phyloP scores from a whole-genome alignment of 345 rosid species.

The Excoecaria cochinchinensis region DNA sequence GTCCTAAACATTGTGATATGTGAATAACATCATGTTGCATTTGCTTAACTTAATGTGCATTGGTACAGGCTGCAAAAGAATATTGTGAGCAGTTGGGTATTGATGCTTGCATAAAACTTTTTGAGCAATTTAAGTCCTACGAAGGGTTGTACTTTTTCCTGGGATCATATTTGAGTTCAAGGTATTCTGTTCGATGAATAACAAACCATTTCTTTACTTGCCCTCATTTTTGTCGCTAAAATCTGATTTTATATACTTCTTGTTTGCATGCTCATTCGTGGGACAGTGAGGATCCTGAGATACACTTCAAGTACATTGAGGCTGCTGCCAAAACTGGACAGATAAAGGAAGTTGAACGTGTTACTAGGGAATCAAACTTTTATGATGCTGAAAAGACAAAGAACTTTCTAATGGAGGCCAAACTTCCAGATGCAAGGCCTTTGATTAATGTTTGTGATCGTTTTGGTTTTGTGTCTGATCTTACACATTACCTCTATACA shows the following conservation, averaged over 20 bases:
- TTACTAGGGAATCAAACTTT: slow-evolving; percentile 92
- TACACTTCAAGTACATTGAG: slow-evolving; percentile 97
- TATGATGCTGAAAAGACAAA: slow-evolving; percentile 96
- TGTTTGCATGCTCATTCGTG: slow-evolving; percentile 1
- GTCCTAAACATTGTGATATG: slow-evolving; percentile 15
- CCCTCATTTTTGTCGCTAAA: slow-evolving; percentile 7
- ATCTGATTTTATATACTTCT: slow-evolving; percentile 10
- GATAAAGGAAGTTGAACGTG: slow-evolving; percentile 99
- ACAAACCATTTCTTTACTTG: background rate
- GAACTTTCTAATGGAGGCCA: slow-evolving; percentile 97
- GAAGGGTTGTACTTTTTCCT: slow-evolving; percentile 98
- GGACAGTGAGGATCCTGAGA: slow-evolving; percentile 96
- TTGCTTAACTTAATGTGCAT: slow-evolving; percentile 1
- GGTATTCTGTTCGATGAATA: slow-evolving; percentile 36
- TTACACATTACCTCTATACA: slow-evolving; percentile 92
- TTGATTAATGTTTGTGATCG: slow-evolving; percentile 98
- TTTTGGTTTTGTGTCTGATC: slow-evolving; percentile 94
- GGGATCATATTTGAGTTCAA: slow-evolving; percentile 94
- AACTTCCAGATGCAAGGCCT: slow-evolving; percentile 99
- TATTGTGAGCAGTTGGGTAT: slow-evolving; percentile 96
- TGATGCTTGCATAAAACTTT: slow-evolving; percentile 88
- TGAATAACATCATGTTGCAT: slow-evolving; percentile 3
- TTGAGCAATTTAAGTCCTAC: slow-evolving; percentile 97
- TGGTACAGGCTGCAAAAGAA: slow-evolving; percentile 87
- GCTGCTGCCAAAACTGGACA: slow-evolving; percentile 91